Evolutionary conservation across 73 alveolate genomes (phyloP).

Genomic region (Stentor roeselii): DNA sequence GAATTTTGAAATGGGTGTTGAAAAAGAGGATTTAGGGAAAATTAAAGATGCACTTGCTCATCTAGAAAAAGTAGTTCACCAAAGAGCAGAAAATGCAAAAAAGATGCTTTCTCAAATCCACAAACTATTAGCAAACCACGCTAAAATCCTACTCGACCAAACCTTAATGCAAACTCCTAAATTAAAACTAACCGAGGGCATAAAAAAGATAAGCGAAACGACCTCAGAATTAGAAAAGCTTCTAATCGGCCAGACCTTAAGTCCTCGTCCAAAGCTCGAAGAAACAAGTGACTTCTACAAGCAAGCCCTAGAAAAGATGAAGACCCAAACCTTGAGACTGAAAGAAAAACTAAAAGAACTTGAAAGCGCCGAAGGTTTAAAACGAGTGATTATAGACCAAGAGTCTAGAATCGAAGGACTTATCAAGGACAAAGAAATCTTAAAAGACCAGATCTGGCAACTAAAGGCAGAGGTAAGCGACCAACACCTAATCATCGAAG

Average conservation of each 20-base stretch:
- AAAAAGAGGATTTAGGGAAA: too few relatives aligned
- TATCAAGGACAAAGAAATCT: not conserved
- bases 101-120: not conserved
- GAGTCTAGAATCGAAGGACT: not conserved
- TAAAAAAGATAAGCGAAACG: not conserved
- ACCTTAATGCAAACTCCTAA: not conserved
- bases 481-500: not conserved
- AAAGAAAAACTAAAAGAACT: slow-evolving; percentile 1
- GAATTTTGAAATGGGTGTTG: too few relatives aligned
- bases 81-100: not conserved
- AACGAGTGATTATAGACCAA: slow-evolving; percentile 6
- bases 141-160: slow-evolving; percentile 1
- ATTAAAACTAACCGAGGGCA: not conserved
- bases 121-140: slow-evolving; percentile 10
- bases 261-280: not conserved
- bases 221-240: not conserved
- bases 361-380: slow-evolving; percentile 12
- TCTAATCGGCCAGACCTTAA: not conserved
- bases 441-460: not conserved
- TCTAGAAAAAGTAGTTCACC: not conserved
- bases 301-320: slow-evolving; percentile 14
- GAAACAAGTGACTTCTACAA: not conserved
- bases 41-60: not conserved
- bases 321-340: not conserved
- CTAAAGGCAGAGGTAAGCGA: not conserved